Conservation (phyloP, 2,329 filamentous ascomycete species). For the Pyrenophora seminiperda region DNA sequence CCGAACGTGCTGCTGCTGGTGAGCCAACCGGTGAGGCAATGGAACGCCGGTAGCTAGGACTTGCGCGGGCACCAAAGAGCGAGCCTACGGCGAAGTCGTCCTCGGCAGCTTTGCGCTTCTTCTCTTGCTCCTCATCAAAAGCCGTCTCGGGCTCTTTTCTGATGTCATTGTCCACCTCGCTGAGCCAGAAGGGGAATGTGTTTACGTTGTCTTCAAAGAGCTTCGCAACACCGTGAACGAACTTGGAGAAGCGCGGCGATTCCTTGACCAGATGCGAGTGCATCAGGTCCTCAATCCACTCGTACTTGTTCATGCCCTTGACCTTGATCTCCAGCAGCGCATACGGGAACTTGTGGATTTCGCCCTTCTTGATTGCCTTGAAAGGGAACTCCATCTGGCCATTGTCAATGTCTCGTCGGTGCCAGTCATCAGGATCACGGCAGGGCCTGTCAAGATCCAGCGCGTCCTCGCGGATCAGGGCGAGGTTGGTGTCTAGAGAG, state of each 20-base stretch:
- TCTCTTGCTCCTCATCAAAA: conserved; percentile 89
- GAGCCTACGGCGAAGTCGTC: conserved; percentile 90
- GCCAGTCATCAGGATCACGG: conserved; percentile 87
- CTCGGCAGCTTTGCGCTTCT: conserved; percentile 77
- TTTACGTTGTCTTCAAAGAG: conserved; percentile 96
- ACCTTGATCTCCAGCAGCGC: conserved; percentile 93
- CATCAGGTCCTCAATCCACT: conserved; percentile 93
- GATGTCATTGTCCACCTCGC: conserved; percentile 90
- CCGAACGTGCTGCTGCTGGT: conserved; percentile 51
- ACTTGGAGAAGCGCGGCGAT: conserved; percentile 91
- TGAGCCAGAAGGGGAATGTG: conserved; percentile 93
- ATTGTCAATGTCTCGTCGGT: conserved; percentile 86
- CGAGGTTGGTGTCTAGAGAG: conserved; percentile 89
- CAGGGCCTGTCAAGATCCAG: conserved; percentile 85
- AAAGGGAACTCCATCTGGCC: conserved; percentile 85
- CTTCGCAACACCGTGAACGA: conserved; percentile 88
- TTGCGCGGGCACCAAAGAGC: conserved; percentile 65
- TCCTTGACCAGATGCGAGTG: conserved; percentile 89
- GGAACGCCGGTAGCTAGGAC: conserved; percentile 55
- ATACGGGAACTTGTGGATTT: conserved; percentile 88
- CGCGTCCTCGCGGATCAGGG: conserved; percentile 77
- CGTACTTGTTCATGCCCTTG: conserved; percentile 69
- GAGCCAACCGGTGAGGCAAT: conserved; percentile 71
- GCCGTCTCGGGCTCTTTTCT: conserved; percentile 88
- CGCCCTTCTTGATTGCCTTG: conserved; percentile 82